phyloP scores from a whole-genome alignment of 768 basidiomycete species.

The Ephemerocybe angulata region DNA sequence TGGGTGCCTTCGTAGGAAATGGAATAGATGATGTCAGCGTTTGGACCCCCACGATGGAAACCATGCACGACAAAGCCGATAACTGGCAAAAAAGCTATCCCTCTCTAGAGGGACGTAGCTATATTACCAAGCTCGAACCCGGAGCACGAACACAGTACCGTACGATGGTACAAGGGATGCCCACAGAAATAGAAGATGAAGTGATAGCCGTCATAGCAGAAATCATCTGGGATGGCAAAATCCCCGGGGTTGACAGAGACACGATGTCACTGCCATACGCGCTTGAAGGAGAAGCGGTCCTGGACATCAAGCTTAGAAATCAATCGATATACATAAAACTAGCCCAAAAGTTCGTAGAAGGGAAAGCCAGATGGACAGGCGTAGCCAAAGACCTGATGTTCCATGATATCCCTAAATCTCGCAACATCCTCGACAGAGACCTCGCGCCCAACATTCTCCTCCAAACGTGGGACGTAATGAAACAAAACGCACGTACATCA shows the following conservation, averaged over 20 bases:
- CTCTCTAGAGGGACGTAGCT: conserved; percentile 14
- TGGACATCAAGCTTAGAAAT: conserved; percentile 21
- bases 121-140: conserved; percentile 21
- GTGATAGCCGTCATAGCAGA: conserved; percentile 16
- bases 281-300: conserved; percentile 12
- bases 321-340: conserved; percentile 21
- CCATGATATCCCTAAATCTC: background rate
- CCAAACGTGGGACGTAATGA: background rate
- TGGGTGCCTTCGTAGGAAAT: conserved; percentile 31
- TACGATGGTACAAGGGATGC: conserved; percentile 25
- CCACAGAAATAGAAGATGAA: conserved; percentile 14
- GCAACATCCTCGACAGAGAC: background rate
- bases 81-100: conserved; percentile 24
- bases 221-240: conserved; percentile 21
- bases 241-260: background rate
- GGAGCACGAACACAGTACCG: conserved; percentile 24
- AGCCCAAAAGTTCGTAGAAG: conserved; percentile 9
- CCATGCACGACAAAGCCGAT: conserved; percentile 16
- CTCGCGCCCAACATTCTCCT: background rate
- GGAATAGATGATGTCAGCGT: conserved; percentile 11
- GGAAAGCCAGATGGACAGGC: conserved; percentile 16
- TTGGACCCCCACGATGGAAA: conserved; percentile 26
- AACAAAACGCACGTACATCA: background rate
- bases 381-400: background rate
- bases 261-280: conserved; percentile 5